These are phyloP conservation scores for Amanita thiersii DNA, from an alignment of 768 basidiomycete genomes.

Conservation along the genomic window DNA sequence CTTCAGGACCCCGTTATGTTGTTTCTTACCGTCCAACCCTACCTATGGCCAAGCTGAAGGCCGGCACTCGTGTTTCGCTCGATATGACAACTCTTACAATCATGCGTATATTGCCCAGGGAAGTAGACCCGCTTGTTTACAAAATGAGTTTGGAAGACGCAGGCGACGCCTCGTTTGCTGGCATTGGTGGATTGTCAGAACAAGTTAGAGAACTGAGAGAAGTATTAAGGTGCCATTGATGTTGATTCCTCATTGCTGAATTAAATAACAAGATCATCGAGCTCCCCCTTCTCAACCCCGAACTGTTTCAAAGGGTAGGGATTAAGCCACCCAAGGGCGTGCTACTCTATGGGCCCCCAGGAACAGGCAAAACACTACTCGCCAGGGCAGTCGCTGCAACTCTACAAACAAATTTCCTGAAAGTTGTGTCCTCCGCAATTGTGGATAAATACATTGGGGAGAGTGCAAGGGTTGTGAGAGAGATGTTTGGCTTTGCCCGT, in stretches of 20 bases:
- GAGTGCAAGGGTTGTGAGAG: constrained; percentile 89
- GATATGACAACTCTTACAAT: constrained; percentile 99
- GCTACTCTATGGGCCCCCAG: constrained; percentile 91
- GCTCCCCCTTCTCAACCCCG: constrained; percentile 87
- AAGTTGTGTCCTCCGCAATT: constrained; percentile 97
- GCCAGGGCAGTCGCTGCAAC: constrained; percentile 96
- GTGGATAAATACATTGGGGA: constrained; percentile 99
- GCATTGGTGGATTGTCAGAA: constrained; percentile 92
- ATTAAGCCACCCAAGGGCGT: constrained; percentile 97
- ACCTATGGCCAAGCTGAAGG: constrained; percentile 85
- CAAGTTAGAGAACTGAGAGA: constrained; percentile 97
- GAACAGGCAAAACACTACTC: constrained; percentile 93
- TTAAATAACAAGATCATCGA: constrained; percentile 71
- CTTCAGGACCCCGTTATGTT: constrained; percentile 96
- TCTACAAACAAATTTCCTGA: constrained; percentile 92
- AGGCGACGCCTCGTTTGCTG: constrained; percentile 90
- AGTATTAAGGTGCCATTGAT: no score
- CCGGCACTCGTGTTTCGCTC: constrained; percentile 90
- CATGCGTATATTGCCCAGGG: constrained; percentile 96
- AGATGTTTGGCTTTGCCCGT: constrained; percentile 97
- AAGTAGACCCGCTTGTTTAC: constrained; percentile 97
- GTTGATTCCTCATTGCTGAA: background rate
- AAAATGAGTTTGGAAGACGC: constrained; percentile 99
- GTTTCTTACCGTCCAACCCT: constrained; percentile 94
- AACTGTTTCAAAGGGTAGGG: constrained; percentile 90